These are phyloP conservation scores for Gomphus bonarii DNA, from an alignment of 1,284 basidiomycete species.

Conservation along the genomic window DNA sequence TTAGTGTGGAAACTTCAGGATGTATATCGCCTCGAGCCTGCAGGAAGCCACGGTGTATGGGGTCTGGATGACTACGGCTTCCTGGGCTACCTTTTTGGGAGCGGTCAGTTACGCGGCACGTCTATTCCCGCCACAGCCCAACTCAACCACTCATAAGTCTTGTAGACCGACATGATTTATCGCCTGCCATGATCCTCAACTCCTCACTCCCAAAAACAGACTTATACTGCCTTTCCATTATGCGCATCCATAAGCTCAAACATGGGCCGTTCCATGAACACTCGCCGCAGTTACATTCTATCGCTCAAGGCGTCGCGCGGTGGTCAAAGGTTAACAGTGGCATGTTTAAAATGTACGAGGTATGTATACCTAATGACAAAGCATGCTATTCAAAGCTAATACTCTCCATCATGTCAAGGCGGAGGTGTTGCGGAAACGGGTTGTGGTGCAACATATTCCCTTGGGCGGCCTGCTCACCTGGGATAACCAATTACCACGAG, in stretches of 20 bases:
- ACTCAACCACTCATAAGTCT: conserved; percentile 2
- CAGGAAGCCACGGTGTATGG: conserved; percentile 97
- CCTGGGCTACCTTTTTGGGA: conserved; percentile 87
- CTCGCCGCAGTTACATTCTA: conserved; percentile 82
- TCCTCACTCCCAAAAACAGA: conserved; percentile 49
- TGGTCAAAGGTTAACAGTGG: conserved; percentile 90
- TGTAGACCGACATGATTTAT: conserved; percentile 10
- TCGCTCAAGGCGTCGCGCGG: conserved; percentile 74
- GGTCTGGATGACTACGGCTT: conserved; percentile 93
- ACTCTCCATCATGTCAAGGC: conserved; percentile 33
- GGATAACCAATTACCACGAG: conserved; percentile 22
- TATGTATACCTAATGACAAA: conserved; percentile 21
- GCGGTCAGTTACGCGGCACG: conserved; percentile 75
- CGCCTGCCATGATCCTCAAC: conserved; percentile 1
- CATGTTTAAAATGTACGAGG: conserved; percentile 92
- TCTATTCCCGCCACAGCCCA: not conserved
- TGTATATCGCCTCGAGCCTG: conserved; percentile 87
- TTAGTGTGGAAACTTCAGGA: conserved; percentile 85
- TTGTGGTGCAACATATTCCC: conserved; percentile 92
- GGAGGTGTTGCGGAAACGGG: conserved; percentile 92
- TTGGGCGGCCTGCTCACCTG: conserved; percentile 75
- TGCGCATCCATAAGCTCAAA: conserved; percentile 75
- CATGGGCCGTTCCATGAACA: conserved; percentile 85
- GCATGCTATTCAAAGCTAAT: not conserved
- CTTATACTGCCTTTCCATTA: conserved; percentile 75